These are phyloP conservation scores for Trichophaea hybrida DNA, from an alignment of 2,329 filamentous ascomycete genomes.

Conservation along the genomic window DNA sequence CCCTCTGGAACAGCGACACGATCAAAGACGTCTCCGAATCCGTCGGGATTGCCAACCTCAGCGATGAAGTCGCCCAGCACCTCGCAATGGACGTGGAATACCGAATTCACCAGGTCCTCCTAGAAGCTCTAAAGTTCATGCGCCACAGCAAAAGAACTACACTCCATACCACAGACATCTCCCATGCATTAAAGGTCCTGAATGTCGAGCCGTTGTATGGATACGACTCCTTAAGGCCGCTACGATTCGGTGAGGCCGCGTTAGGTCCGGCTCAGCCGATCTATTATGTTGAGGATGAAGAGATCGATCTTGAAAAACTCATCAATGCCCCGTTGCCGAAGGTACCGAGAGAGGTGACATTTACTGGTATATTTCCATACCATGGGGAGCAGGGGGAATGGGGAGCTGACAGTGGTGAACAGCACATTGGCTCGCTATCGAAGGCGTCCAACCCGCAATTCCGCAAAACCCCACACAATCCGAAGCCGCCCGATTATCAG, in stretches of 20 bases:
- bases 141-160: slow-evolving; percentile 74
- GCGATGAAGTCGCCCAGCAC: slow-evolving; percentile 73
- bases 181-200: slow-evolving; percentile 68
- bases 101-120: slow-evolving; percentile 79
- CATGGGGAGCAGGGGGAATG: neutral
- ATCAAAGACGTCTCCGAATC: slow-evolving; percentile 93
- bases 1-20: slow-evolving; percentile 91
- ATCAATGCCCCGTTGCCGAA: slow-evolving; percentile 94
- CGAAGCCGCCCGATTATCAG: slow-evolving; percentile 67
- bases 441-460: slow-evolving; percentile 92
- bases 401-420: neutral
- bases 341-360: slow-evolving; percentile 80
- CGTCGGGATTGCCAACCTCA: slow-evolving; percentile 67
- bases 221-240: slow-evolving; percentile 78
- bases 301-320: slow-evolving; percentile 96
- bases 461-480: slow-evolving; percentile 85
- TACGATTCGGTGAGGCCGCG: slow-evolving; percentile 86
- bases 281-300: slow-evolving; percentile 96
- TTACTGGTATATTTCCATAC: slow-evolving; percentile 52
- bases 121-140: slow-evolving; percentile 94
- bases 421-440: slow-evolving; percentile 96
- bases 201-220: slow-evolving; percentile 93
- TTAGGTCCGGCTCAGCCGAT: slow-evolving; percentile 85
- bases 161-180: slow-evolving; percentile 76
- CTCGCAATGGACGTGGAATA: slow-evolving; percentile 92